Conservation (phyloP, 148 eudicot genomes). For the Nyssa sinensis region DNA sequence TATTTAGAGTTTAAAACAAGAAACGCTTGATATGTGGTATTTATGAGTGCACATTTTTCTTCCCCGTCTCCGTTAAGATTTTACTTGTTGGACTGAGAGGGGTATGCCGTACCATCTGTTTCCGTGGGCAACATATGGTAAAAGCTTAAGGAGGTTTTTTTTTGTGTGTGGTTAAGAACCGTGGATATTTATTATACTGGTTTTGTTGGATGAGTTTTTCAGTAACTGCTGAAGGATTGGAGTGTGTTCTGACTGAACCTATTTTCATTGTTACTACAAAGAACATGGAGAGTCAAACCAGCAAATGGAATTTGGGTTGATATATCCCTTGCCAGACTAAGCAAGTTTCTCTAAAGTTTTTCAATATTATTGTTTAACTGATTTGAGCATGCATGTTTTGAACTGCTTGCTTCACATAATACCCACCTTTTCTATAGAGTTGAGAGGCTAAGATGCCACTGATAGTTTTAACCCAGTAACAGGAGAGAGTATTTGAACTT, state of each 20-base stretch:
- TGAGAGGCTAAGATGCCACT: constrained; percentile 16
- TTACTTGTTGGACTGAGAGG: constrained; percentile 18
- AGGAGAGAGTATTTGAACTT: constrained; percentile 8
- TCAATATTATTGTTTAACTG: constrained; percentile 1
- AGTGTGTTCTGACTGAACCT: constrained; percentile 4
- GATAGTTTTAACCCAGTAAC: too few species aligned
- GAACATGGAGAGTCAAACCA: not conserved
- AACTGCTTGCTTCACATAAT: too few species aligned
- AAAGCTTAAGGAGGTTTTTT: constrained; percentile 14
- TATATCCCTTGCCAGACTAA: constrained; percentile 1
- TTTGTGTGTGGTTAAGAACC: constrained; percentile 10
- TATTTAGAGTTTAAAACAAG: constrained; percentile 12
- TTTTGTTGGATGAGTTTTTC: too few species aligned
- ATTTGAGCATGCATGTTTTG: not conserved
- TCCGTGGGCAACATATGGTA: constrained; percentile 3
- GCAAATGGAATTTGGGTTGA: not conserved
- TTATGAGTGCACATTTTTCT: constrained; percentile 20
- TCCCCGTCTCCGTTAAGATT: constrained; percentile 7
- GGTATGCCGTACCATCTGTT: not conserved
- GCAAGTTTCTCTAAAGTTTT: not conserved
- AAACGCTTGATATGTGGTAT: constrained; percentile 11
- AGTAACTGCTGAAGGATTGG: constrained; percentile 4
- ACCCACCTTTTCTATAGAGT: too few species aligned
- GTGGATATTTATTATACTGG: not conserved
- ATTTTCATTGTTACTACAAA: not conserved